Conservation (phyloP, 2,329 filamentous ascomycete species). For the Colletotrichum trifolii region DNA sequence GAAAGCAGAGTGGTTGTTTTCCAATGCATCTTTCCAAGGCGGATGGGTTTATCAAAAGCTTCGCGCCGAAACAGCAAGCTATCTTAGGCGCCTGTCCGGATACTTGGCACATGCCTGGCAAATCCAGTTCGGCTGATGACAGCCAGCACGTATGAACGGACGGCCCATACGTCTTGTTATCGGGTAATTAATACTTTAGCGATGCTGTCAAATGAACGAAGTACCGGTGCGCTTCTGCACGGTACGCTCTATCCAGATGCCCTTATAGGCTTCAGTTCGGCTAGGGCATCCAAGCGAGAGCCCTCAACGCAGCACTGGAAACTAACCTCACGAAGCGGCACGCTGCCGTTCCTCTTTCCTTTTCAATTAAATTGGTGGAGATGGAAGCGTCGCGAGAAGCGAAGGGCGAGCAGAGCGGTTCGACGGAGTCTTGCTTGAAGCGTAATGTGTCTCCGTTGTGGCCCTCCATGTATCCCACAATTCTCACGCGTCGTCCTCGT, state of each 20-base stretch:
- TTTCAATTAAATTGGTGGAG: constrained; percentile 4
- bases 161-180: too few relatives aligned
- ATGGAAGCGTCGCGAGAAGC: neutral
- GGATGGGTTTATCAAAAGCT: too few relatives aligned
- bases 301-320: neutral
- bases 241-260: neutral
- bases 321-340: constrained; percentile 9
- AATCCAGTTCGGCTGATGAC: too few relatives aligned
- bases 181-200: too few relatives aligned
- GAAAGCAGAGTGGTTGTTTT: too few relatives aligned
- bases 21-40: too few relatives aligned
- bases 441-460: neutral
- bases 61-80: too few relatives aligned
- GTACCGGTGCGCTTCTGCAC: neutral
- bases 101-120: too few relatives aligned
- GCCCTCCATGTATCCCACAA: constrained; percentile 10
- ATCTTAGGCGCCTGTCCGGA: too few relatives aligned
- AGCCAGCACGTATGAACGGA: too few relatives aligned
- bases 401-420: neutral
- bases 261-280: neutral
- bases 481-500: neutral
- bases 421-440: neutral
- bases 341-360: constrained; percentile 10
- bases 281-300: constrained; percentile 2
- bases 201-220: too few relatives aligned